Evolutionary conservation across 2,329 filamentous ascomycete species (phyloP), one percentile per base, ranked within the genome.

Genomic region (Westerdykella sp.): DNA sequence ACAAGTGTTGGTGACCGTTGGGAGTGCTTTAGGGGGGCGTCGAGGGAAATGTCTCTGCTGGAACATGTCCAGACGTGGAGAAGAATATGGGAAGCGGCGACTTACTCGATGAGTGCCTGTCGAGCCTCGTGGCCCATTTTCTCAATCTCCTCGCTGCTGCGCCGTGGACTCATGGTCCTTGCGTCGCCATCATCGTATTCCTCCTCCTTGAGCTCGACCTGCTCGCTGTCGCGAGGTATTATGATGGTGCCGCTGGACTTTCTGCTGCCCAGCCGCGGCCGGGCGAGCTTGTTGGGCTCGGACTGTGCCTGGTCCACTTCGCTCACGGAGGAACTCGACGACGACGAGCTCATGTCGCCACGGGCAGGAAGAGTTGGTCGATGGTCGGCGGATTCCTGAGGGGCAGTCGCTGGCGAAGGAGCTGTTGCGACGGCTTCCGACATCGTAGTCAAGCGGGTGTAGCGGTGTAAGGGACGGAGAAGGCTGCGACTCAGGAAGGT

Each of bases 121-220:
- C 90, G 76, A 31, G 90, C 88, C 60, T 91, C 87, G 58, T 86
- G 83, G 55, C 89, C 85, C 66, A 97, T 78, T 62, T 83, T 84
- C 67, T 95, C 87, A 42, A 96, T 79, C 63, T 97, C 91, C 60
- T 93, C 88, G 57, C 84, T 94, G 51, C 88, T 95, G 57, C 91
- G 76, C 55, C 91, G 77, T 2, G 91, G 91, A 65, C 90, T 96
- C 91, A 98, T 97, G 48, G 88, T 86, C 59, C 91, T 76, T 48
- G 93, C 90, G 66, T 96, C 90, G 64, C 88, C 85, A 18, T 89
- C 85, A 21, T 89, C 87, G 55, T 89, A 86, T 50, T 87, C 78
- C 49, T 85, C 79, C 50, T 87, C 83, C 48, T 83, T 72, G 30
- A 86, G 79, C 52, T 87, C 84, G 47, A 87, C 80, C 46, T 84